Conservation (phyloP, 2,329 filamentous ascomycete species). For the Pseudopithomyces maydicus region DNA sequence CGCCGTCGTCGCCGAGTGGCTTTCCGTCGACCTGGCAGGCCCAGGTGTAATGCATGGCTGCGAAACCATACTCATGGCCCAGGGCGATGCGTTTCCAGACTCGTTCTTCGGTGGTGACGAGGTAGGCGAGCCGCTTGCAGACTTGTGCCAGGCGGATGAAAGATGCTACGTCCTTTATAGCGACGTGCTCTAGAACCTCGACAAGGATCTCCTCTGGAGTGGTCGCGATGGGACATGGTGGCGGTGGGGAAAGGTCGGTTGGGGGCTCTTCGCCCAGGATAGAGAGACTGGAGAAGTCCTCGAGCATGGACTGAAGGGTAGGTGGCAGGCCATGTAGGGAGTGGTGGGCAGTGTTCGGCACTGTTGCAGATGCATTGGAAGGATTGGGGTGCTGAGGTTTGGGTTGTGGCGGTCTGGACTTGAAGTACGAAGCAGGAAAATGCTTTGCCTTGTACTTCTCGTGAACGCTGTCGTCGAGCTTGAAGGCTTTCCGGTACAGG, state of each 20-base stretch:
- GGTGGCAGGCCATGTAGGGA: constrained; percentile 61
- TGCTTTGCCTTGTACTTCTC: constrained; percentile 88
- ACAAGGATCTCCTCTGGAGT: constrained; percentile 85
- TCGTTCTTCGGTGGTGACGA: constrained; percentile 80
- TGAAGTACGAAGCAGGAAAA: constrained; percentile 69
- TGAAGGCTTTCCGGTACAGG: constrained; percentile 88
- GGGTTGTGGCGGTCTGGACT: constrained; percentile 45
- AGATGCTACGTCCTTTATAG: constrained; percentile 73
- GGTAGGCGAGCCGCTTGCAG: constrained; percentile 84
- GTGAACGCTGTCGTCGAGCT: constrained; percentile 86
- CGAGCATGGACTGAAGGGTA: constrained; percentile 71
- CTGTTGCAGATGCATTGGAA: constrained; percentile 57
- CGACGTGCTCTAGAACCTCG: constrained; percentile 76
- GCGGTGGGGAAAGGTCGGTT: constrained; percentile 72
- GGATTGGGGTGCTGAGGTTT: constrained; percentile 44
- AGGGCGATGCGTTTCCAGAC: constrained; percentile 83
- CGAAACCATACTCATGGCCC: constrained; percentile 75
- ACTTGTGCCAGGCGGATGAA: constrained; percentile 78
- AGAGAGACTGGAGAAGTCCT: constrained; percentile 71
- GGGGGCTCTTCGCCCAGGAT: constrained; percentile 71
- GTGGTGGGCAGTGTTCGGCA: constrained; percentile 61
- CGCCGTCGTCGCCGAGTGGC: constrained; percentile 43
- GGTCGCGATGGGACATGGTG: constrained; percentile 77
- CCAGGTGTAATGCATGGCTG: constrained; percentile 81
- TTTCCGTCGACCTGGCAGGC: constrained; percentile 63